These are phyloP conservation scores for Aspergillus udagawae DNA, from an alignment of 2,329 filamentous ascomycete genomes.

Conservation along the genomic window DNA sequence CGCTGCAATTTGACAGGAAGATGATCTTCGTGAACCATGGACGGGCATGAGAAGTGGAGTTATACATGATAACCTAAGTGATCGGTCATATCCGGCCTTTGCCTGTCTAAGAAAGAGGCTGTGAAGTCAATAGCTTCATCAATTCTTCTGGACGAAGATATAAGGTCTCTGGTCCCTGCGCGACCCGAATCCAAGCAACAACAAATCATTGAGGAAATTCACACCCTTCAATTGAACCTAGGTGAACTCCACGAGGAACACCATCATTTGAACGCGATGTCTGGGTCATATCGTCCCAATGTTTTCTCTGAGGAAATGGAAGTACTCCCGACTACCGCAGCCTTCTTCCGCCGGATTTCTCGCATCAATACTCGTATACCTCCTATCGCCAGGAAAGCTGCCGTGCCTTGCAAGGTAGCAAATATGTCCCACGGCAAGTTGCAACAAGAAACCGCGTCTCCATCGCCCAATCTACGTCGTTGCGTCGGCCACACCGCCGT, in stretches of 20 bases:
- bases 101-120: background rate
- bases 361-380: conserved; percentile 2
- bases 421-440: conserved; percentile 14
- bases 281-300: background rate
- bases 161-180: background rate
- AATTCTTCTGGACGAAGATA: background rate
- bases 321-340: background rate
- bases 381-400: conserved; percentile 1
- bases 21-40: background rate
- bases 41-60: background rate
- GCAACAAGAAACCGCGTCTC: conserved; percentile 8
- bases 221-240: background rate
- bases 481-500: conserved; percentile 15
- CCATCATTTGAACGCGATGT: background rate
- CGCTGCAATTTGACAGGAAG: background rate
- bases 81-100: background rate
- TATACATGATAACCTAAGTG: background rate
- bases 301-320: background rate
- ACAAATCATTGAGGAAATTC: background rate
- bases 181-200: background rate
- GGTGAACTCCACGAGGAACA: background rate
- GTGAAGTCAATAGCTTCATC: background rate
- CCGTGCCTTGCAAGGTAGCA: conserved; percentile 7
- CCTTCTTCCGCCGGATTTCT: conserved; percentile 4
- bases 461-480: conserved; percentile 12